Conservation (phyloP, 1,139 yeast genomes). For the Saccharomyces hybrid region DNA sequence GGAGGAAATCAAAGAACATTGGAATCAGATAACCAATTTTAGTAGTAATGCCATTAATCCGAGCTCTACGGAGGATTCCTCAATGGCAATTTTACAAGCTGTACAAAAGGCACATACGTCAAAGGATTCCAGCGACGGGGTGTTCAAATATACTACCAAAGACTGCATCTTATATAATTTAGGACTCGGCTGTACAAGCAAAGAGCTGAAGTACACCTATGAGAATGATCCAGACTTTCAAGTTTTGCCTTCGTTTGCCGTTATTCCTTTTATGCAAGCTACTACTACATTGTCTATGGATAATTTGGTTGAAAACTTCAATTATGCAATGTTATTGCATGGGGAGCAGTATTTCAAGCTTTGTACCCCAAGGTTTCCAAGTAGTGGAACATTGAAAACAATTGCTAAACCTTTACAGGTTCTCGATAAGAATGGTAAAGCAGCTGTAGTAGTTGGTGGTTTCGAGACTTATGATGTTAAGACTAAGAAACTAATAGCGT, state of each 20-base stretch:
- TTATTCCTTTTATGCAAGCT: constrained; percentile 63
- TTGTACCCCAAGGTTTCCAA: constrained; percentile 73
- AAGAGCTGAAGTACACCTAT: constrained; percentile 70
- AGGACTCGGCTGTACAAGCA: constrained; percentile 78
- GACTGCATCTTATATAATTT: constrained; percentile 81
- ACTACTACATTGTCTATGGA: constrained; percentile 47
- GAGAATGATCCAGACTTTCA: constrained; percentile 76
- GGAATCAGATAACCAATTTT: constrained; percentile 62
- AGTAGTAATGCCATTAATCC: constrained; percentile 43
- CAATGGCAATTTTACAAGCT: constrained; percentile 66
- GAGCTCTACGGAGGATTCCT: constrained; percentile 62
- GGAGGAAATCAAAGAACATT: constrained; percentile 63
- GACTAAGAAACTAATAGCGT: constrained; percentile 65
- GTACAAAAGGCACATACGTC: constrained; percentile 46
- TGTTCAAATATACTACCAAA: constrained; percentile 49
- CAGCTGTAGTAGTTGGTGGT: constrained; percentile 74
- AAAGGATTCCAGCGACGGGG: constrained; percentile 37
- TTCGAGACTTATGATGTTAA: constrained; percentile 59
- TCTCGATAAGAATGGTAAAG: constrained; percentile 81
- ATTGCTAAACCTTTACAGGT: constrained; percentile 62
- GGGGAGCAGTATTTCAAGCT: constrained; percentile 92
- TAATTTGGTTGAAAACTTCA: constrained; percentile 66
- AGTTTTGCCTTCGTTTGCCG: constrained; percentile 89
- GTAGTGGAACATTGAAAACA: constrained; percentile 57
- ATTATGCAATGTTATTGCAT: constrained; percentile 81